Evolutionary conservation across 768 basidiomycete genomes (phyloP).

Genomic region (Lactarius trivialis): DNA sequence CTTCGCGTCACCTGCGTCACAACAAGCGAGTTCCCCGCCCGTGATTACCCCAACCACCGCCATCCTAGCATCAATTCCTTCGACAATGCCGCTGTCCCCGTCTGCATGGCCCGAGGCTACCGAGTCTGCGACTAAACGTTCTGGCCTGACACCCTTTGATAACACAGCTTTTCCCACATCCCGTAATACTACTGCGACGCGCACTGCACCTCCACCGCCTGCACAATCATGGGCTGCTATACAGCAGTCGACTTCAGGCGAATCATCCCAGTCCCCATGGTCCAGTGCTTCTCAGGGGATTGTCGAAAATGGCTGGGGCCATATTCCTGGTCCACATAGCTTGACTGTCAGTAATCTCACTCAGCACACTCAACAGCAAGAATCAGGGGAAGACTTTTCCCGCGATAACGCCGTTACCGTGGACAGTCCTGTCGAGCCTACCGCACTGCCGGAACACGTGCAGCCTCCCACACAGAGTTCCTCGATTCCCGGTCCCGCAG

Average conservation of each 20-base stretch:
- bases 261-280: constrained; percentile 46
- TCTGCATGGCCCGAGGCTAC: constrained; percentile 14
- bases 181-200: constrained; percentile 19
- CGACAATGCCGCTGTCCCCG: constrained; percentile 9
- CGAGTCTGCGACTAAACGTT: constrained; percentile 19
- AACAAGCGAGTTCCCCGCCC: neutral
- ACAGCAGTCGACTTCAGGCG: constrained; percentile 12
- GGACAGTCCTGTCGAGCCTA: constrained; percentile 15
- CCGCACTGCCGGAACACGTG: constrained; percentile 24
- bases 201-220: constrained; percentile 21
- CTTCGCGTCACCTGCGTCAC: constrained; percentile 8
- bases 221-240: constrained; percentile 19
- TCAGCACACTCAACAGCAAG: constrained; percentile 51
- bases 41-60: neutral
- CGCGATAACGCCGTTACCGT: constrained; percentile 19
- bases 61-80: neutral
- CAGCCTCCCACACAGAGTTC: neutral
- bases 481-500: constrained; percentile 23
- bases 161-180: constrained; percentile 16
- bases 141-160: constrained; percentile 20
- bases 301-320: constrained; percentile 43
- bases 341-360: constrained; percentile 53
- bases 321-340: constrained; percentile 37
- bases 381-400: constrained; percentile 30
- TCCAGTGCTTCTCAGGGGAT: constrained; percentile 40